A percentile compares a stretch with the other conserved stretches of the same genome.
Conservation (phyloP, 2,329 filamentous ascomycete genomes). For the Alternaria rosae region DNA sequence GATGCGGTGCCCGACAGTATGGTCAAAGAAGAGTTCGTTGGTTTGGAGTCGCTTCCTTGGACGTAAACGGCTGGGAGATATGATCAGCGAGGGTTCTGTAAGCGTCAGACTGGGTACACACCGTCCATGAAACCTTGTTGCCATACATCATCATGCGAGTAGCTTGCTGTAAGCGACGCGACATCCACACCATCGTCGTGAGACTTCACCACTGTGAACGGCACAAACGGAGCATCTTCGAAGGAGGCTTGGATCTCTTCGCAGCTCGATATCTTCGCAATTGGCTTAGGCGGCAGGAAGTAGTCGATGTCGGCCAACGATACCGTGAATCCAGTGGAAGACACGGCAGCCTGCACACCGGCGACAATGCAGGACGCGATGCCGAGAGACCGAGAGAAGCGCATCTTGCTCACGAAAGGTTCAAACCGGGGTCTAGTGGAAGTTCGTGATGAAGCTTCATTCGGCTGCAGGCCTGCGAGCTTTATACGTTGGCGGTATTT, state of each 20-base stretch:
- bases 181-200: conserved; percentile 9
- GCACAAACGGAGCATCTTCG: conserved; percentile 39
- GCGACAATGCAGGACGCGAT: conserved; percentile 11
- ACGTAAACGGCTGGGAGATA: conserved; percentile 40
- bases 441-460: not conserved
- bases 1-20: conserved; percentile 25
- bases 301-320: conserved; percentile 50
- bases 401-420: conserved; percentile 13
- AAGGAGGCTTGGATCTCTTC: conserved; percentile 27
- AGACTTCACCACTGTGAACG: conserved; percentile 50
- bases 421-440: not conserved
- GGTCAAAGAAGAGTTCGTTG: conserved; percentile 33
- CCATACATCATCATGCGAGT: conserved; percentile 53
- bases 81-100: conserved; percentile 20
- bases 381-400: conserved; percentile 6
- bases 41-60: conserved; percentile 19
- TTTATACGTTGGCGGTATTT: conserved; percentile 1
- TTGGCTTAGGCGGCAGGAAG: conserved; percentile 50
- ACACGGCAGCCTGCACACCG: conserved; percentile 27
- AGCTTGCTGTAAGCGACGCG: conserved; percentile 32
- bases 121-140: conserved; percentile 50
- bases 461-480: not conserved
- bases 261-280: conserved; percentile 41
- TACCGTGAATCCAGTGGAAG: conserved; percentile 52
- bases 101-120: conserved; percentile 4